phyloP scores from a whole-genome alignment of 768 basidiomycete species.

The Suillus paluster region DNA sequence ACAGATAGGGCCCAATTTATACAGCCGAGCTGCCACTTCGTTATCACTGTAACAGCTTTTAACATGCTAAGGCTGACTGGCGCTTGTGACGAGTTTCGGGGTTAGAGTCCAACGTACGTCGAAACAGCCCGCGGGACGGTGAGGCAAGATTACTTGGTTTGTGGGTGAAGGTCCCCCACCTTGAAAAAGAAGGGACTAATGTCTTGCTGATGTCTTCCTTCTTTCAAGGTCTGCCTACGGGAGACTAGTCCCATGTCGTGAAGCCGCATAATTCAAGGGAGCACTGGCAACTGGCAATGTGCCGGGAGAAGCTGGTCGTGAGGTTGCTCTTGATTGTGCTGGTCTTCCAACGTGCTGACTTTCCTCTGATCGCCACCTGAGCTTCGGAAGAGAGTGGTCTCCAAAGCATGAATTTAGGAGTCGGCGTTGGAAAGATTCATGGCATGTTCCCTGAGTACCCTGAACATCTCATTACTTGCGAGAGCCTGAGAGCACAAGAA shows the following conservation, averaged over 20 bases:
- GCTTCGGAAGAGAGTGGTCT: no score
- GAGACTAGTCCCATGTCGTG: slow-evolving; percentile 42
- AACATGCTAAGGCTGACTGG: slow-evolving; percentile 77
- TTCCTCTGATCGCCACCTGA: no score
- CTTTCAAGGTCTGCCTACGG: no score
- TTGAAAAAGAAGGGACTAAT: no score
- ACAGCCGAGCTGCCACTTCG: slow-evolving; percentile 55
- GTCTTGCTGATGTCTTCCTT: no score
- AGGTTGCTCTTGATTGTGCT: slow-evolving; percentile 50
- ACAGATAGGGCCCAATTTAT: neutral
- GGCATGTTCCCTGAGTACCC: no score
- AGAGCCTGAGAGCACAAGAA: neutral
- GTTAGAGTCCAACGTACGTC: slow-evolving; percentile 71
- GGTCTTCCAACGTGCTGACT: slow-evolving; percentile 67
- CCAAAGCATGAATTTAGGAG: no score
- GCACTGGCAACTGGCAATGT: no score
- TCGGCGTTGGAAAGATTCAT: no score
- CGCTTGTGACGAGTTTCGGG: slow-evolving; percentile 82
- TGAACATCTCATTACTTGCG: no score
- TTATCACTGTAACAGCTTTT: slow-evolving; percentile 79
- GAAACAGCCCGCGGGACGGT: slow-evolving; percentile 52
- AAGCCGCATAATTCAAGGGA: slow-evolving; percentile 37
- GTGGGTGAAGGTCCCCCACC: no score
- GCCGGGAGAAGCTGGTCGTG: slow-evolving; percentile 53
- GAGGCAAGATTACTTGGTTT: slow-evolving; percentile 38